A percentile compares a stretch with the other conserved stretches of the same genome.
Evolutionary conservation across 73 alveolate species (phyloP).

Genomic region (Paramecium sexaurelia): DNA sequence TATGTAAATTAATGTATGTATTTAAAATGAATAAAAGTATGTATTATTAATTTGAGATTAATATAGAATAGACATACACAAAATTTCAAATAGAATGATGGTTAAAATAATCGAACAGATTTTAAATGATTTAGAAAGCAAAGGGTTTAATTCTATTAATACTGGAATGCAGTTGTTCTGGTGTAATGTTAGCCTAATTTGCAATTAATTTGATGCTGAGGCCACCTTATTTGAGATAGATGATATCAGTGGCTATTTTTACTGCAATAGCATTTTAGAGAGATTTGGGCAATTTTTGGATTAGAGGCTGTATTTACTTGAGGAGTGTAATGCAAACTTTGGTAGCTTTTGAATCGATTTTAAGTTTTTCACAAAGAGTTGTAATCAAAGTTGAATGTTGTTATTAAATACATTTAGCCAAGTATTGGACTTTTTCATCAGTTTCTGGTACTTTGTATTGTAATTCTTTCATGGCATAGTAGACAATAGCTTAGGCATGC

Average conservation of each 20-base stretch:
- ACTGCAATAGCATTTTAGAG: conserved; percentile 42
- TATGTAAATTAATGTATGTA: neutral
- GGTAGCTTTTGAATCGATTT: neutral
- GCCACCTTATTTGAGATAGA: conserved; percentile 8
- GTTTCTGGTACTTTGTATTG: neutral
- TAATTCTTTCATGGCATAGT: neutral
- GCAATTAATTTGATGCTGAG: neutral
- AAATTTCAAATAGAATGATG: neutral
- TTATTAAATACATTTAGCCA: conserved; percentile 10
- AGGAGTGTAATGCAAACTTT: neutral
- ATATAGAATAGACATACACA: neutral
- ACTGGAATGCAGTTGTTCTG: neutral
- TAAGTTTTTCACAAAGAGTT: neutral
- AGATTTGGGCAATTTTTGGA: neutral
- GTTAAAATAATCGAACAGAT: neutral
- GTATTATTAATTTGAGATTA: neutral
- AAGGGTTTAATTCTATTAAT: conserved; percentile 30
- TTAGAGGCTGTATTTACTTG: neutral
- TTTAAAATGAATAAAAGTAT: neutral
- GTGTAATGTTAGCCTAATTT: neutral
- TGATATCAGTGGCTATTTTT: conserved; percentile 40
- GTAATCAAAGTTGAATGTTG: neutral
- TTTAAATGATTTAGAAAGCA: neutral
- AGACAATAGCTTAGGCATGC: neutral
- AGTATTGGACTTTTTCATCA: neutral